Percentiles rank a stretch among this genome's conserved stretches.
Conservation (phyloP, 192 early-diverging fungal species). For the Coemansia sp. region DNA sequence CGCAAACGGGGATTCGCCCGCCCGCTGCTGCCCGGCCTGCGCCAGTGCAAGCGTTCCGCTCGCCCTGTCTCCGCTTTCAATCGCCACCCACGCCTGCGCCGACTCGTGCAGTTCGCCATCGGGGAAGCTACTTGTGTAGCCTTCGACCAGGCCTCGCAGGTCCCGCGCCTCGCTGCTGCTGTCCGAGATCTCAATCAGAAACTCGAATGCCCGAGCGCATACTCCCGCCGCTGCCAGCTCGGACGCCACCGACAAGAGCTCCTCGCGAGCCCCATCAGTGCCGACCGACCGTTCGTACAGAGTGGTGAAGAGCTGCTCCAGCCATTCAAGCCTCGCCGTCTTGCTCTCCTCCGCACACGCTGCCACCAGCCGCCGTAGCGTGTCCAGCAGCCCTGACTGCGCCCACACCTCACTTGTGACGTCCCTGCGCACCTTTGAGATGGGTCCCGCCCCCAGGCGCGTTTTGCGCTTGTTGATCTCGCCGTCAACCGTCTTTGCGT, state of each 20-base stretch:
- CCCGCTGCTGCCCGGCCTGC: conserved; percentile 4
- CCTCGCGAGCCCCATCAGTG: conserved; percentile 5
- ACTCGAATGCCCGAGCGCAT: conserved; percentile 33
- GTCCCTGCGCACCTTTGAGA: conserved; percentile 53
- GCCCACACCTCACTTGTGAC: conserved; percentile 66
- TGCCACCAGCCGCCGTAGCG: conserved; percentile 18
- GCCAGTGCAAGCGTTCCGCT: conserved; percentile 9
- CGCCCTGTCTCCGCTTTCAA: background rate
- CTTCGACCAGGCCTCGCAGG: background rate
- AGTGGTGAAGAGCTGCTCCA: conserved; percentile 23
- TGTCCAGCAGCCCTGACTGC: conserved; percentile 52
- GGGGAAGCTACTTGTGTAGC: conserved; percentile 11
- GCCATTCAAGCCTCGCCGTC: conserved; percentile 3
- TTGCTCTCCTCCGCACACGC: conserved; percentile 1
- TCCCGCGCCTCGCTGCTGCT: background rate
- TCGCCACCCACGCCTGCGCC: conserved; percentile 6
- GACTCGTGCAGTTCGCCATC: conserved; percentile 7
- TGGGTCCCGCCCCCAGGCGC: conserved; percentile 64
- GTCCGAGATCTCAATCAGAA: conserved; percentile 22
- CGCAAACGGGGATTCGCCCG: conserved; percentile 37
- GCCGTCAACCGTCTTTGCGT: conserved; percentile 50
- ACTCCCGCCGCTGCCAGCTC: conserved; percentile 13
- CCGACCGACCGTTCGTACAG: conserved; percentile 16
- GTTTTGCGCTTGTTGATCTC: conserved; percentile 64
- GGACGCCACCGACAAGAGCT: conserved; percentile 16